Evolutionary conservation across 2,329 filamentous ascomycete species (phyloP), one percentile per base, ranked within the genome.

Genomic region (Paraconiothyrium brasiliense): DNA sequence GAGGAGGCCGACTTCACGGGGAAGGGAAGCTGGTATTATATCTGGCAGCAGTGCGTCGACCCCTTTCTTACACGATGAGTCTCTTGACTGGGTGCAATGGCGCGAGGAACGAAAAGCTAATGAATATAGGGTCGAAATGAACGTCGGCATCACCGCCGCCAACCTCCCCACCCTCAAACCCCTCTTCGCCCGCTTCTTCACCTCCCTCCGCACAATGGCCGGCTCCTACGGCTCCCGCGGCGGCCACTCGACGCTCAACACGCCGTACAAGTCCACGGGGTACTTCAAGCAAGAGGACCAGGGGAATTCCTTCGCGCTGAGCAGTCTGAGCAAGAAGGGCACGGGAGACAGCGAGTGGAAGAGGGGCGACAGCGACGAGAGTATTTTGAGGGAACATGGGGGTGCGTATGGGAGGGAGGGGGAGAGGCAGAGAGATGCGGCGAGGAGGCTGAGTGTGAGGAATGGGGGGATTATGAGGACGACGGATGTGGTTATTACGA

Each of bases 61-160:
- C 43, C 27, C 7, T 5, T 1, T 7, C 27, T 32, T n/a, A 16
- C n/a, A 20, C 20, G 20, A 20, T 44, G n/a, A 9, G 35, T 8
- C 1, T 1, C 5, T 32, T 57, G 1, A 58, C 11, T 3, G 9
- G 35, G 9, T 4, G 8, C 1, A 3, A 37, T 10, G 4, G 4
- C 1, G 3, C 10, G 1, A 37, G 35, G 10, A 11, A 37, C 3
- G 10, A 4, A 37, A 14, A 1, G 35, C 13, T 51, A n/a, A 62
- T 71, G 1, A 6, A 41, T 35, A 16, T 35, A 70, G 67, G 44
- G 69, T 76, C n/a, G 73, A 76, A 51, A 68, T 76, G 65, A 66
- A 75, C 60, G 62, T 75, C 10, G 71, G 72, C n/a, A 73, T 76
- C 54, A 70, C 70, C 37, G 73, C 71, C 11, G 71, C 71, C 35